These are phyloP conservation scores for Domatiomyces globalis DNA, from an alignment of 2,329 filamentous ascomycete species.

Conservation along the genomic window DNA sequence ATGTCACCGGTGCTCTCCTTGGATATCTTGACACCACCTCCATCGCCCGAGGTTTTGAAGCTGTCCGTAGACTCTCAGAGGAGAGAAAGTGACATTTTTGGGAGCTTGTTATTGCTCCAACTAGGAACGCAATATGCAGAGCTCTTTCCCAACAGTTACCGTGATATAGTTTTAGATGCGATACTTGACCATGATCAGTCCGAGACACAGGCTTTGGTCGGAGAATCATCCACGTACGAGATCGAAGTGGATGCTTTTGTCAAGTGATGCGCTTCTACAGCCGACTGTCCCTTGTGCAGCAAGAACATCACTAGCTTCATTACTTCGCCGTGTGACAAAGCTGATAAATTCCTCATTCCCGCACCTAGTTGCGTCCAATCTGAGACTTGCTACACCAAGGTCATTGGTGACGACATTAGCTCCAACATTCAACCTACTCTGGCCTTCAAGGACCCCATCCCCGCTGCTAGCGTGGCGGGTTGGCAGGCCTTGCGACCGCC, in stretches of 20 bases:
- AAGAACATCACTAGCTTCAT: neutral
- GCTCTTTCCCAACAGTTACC: neutral
- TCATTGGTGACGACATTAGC: constrained; percentile 12
- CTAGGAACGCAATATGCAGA: neutral
- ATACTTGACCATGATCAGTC: constrained; percentile 11
- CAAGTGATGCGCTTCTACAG: neutral
- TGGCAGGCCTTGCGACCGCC: constrained; percentile 16
- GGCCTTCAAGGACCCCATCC: neutral
- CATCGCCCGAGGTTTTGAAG: constrained; percentile 24
- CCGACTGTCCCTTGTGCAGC: neutral
- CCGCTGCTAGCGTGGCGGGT: neutral
- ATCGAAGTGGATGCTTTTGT: constrained; percentile 19
- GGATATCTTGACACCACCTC: constrained; percentile 30
- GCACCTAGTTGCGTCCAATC: constrained; percentile 2
- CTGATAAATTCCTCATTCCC: neutral
- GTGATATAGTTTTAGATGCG: neutral
- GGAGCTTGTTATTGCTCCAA: neutral
- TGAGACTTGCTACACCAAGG: constrained; percentile 24
- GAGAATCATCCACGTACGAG: constrained; percentile 27
- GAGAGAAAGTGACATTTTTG: constrained; percentile 21
- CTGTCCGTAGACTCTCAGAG: constrained; percentile 22
- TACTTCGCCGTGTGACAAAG: neutral
- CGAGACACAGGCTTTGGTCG: constrained; percentile 16
- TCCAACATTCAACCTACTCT: neutral
- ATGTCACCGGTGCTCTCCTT: constrained; percentile 26